Conservation (phyloP, 257 asterid genomes). For the Scutellaria minor region DNA sequence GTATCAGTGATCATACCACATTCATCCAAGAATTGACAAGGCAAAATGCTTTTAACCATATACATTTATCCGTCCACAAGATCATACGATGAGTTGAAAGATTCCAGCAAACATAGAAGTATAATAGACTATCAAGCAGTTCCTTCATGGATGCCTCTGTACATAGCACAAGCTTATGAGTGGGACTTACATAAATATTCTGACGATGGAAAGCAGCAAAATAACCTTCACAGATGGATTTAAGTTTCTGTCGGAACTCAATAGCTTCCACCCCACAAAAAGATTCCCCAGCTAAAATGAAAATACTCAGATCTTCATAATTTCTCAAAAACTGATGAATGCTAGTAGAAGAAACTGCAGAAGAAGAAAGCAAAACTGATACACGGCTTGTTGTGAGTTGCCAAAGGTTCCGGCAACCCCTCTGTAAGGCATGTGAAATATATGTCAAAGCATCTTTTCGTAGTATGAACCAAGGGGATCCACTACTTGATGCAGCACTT, state of each 20-base stretch:
- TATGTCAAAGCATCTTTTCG: constrained; percentile 81
- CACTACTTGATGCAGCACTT: constrained; percentile 95
- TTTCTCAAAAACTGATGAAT: constrained; percentile 91
- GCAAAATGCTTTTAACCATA: constrained; percentile 19
- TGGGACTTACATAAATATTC: constrained; percentile 83
- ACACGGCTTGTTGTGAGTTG: constrained; percentile 95
- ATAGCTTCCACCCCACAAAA: constrained; percentile 91
- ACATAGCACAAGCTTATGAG: constrained; percentile 24
- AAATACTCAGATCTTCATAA: constrained; percentile 86
- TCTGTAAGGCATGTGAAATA: constrained; percentile 81
- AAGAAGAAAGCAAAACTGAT: constrained; percentile 92
- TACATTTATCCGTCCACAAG: constrained; percentile 11
- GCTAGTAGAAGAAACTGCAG: constrained; percentile 86
- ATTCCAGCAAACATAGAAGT: constrained; percentile 32
- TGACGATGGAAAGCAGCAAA: constrained; percentile 96
- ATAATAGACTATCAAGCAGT: constrained; percentile 26
- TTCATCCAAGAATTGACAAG: not conserved
- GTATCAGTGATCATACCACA: not conserved
- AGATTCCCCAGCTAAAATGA: constrained; percentile 95
- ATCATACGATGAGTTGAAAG: constrained; percentile 21
- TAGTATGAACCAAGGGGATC: constrained; percentile 87
- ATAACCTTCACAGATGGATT: constrained; percentile 82
- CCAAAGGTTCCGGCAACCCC: constrained; percentile 98
- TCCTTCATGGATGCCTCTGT: constrained; percentile 20
- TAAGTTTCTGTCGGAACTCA: constrained; percentile 96